phyloP scores from a whole-genome alignment of 306 rosid genomes.

The Dalbergia cochinchinensis region DNA sequence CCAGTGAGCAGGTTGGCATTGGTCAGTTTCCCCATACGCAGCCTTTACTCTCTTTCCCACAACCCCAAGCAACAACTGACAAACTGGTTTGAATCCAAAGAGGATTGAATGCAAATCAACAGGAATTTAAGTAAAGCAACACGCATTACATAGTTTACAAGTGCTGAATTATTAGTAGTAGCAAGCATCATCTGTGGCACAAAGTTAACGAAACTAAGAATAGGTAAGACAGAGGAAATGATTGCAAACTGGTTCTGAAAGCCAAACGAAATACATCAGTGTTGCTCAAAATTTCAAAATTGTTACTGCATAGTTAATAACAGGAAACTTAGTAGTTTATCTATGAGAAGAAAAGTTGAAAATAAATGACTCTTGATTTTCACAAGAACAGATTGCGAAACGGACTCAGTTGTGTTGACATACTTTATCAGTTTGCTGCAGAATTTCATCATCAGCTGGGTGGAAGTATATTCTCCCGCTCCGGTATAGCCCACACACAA shows the following conservation, averaged over 20 bases:
- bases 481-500: constrained; percentile 90
- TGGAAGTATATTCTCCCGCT: constrained; percentile 85
- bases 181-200: constrained; percentile 5
- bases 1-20: not conserved
- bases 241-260: too few relatives aligned
- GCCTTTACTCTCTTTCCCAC: not conserved
- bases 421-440: constrained; percentile 89
- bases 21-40: not conserved
- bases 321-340: too few relatives aligned
- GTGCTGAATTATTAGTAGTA: not conserved
- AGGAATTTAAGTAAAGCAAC: not conserved
- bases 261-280: too few relatives aligned
- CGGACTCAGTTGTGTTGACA: constrained; percentile 37
- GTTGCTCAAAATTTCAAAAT: too few relatives aligned
- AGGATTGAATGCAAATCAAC: not conserved
- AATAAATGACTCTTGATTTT: too few relatives aligned
- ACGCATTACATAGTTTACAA: not conserved
- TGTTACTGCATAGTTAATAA: too few relatives aligned
- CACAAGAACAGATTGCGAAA: not conserved
- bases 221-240: too few relatives aligned
- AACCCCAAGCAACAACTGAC: too few relatives aligned
- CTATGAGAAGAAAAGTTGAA: too few relatives aligned
- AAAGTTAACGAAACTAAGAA: too few relatives aligned
- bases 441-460: constrained; percentile 80
- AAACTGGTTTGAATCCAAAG: too few relatives aligned